Conservation (phyloP, 1,139 yeast species). For the Yarrowia galli region DNA sequence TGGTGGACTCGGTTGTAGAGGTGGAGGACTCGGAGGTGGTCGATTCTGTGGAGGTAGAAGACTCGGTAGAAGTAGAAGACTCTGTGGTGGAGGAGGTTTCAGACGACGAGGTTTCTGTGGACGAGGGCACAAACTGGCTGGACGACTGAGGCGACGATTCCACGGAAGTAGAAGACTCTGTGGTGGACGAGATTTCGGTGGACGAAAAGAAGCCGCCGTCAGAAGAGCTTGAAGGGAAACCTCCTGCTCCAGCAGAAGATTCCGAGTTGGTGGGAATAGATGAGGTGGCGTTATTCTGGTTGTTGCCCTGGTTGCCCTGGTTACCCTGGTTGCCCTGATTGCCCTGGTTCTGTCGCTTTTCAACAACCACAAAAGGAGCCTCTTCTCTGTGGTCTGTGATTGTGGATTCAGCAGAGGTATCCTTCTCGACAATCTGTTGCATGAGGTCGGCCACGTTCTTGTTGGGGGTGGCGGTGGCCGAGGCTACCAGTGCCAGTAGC, state of each 20-base stretch:
- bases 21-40: neutral
- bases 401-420: neutral
- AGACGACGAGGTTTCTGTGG: neutral
- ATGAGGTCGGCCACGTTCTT: constrained; percentile 27
- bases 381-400: constrained; percentile 5
- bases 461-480: constrained; percentile 9
- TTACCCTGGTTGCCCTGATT: neutral
- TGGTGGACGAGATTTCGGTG: neutral
- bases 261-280: constrained; percentile 4
- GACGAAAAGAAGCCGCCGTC: neutral
- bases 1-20: constrained; percentile 2
- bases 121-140: constrained; percentile 9
- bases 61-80: neutral
- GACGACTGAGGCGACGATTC: no score
- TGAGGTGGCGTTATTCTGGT: constrained; percentile 10
- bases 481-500: constrained; percentile 13
- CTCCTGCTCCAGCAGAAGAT: neutral
- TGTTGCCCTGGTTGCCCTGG: constrained; percentile 1
- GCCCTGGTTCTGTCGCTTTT: constrained; percentile 17
- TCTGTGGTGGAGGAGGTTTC: neutral
- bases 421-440: constrained; percentile 24
- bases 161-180: neutral
- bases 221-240: neutral
- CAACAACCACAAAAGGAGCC: constrained; percentile 9
- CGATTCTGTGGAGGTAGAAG: neutral